phyloP scores from a whole-genome alignment of 208 protist species.

The Trypanosoma boissoni region DNA sequence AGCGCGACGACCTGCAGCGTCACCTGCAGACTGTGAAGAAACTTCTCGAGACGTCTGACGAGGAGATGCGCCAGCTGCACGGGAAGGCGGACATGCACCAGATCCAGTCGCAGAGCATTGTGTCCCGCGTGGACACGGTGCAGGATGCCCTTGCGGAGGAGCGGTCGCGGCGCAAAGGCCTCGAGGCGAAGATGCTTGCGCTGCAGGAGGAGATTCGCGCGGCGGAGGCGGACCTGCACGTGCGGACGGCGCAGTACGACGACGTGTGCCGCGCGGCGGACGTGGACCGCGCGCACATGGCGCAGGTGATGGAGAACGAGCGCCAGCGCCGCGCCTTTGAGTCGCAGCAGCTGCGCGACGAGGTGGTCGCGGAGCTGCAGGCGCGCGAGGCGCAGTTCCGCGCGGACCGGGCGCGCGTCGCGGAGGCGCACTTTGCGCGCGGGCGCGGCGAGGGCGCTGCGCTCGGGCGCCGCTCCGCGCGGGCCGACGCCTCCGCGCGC shows the following conservation, averaged over 20 bases:
- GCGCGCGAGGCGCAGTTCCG: conserved; percentile 40
- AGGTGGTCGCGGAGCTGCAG: conserved; percentile 67
- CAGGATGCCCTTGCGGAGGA: conserved; percentile 42
- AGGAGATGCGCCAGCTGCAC: conserved; percentile 60
- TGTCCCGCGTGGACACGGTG: conserved; percentile 31
- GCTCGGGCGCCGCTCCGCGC: conserved; percentile 39
- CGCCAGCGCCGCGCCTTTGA: conserved; percentile 47
- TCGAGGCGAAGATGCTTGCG: conserved; percentile 33
- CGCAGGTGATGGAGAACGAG: conserved; percentile 73
- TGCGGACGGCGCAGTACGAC: background rate
- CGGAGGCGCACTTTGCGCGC: conserved; percentile 54
- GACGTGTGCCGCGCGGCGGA: background rate
- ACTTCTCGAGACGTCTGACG: conserved; percentile 44
- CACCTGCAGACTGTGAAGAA: conserved; percentile 65
- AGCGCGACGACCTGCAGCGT: conserved; percentile 69
- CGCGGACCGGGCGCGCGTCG: conserved; percentile 42
- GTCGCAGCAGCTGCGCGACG: conserved; percentile 52
- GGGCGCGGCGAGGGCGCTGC: conserved; percentile 51
- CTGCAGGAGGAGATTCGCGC: conserved; percentile 10
- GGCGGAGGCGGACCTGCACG: background rate
- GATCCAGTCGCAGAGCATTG: conserved; percentile 39
- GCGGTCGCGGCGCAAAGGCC: conserved; percentile 38
- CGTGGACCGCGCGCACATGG: conserved; percentile 48
- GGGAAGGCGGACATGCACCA: conserved; percentile 42
- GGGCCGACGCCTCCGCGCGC: conserved; percentile 38